These are phyloP conservation scores for Dothiorella sarmentorum DNA, from an alignment of 2,329 filamentous ascomycete genomes.

Conservation along the genomic window DNA sequence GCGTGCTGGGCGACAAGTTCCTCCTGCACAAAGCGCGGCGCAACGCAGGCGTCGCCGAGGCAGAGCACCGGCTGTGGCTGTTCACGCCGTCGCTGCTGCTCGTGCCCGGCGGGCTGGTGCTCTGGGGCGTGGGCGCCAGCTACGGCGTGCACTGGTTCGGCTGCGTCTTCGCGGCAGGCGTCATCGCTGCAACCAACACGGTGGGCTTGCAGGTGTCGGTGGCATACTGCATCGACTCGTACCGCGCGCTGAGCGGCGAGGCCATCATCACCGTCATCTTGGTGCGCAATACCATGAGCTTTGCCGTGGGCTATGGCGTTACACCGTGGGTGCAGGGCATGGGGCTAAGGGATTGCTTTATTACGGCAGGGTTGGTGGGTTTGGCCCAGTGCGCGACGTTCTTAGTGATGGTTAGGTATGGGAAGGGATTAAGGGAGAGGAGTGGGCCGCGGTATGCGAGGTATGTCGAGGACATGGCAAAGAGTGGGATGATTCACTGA, in stretches of 20 bases:
- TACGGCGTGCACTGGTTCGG: conserved; percentile 50
- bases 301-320: conserved; percentile 50
- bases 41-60: conserved; percentile 39
- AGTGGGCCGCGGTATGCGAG: conserved; percentile 38
- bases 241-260: conserved; percentile 48
- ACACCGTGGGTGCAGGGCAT: conserved; percentile 45
- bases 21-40: conserved; percentile 35
- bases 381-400: conserved; percentile 39
- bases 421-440: conserved; percentile 42
- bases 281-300: conserved; percentile 49
- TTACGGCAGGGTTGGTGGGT: conserved; percentile 43
- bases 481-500: conserved; percentile 16
- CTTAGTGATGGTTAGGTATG: conserved; percentile 49
- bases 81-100: conserved; percentile 40
- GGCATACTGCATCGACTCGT: conserved; percentile 49
- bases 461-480: conserved; percentile 31
- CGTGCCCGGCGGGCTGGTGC: conserved; percentile 44
- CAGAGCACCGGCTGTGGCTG: conserved; percentile 41
- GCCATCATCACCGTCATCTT: conserved; percentile 51
- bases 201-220: conserved; percentile 45
- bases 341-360: conserved; percentile 43
- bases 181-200: conserved; percentile 44
- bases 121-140: conserved; percentile 53
- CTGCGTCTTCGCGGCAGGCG: conserved; percentile 47
- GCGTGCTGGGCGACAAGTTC: conserved; percentile 35